These are phyloP conservation scores for Periconia macrospinosa DNA, from an alignment of 2,329 filamentous ascomycete species.

Conservation along the genomic window DNA sequence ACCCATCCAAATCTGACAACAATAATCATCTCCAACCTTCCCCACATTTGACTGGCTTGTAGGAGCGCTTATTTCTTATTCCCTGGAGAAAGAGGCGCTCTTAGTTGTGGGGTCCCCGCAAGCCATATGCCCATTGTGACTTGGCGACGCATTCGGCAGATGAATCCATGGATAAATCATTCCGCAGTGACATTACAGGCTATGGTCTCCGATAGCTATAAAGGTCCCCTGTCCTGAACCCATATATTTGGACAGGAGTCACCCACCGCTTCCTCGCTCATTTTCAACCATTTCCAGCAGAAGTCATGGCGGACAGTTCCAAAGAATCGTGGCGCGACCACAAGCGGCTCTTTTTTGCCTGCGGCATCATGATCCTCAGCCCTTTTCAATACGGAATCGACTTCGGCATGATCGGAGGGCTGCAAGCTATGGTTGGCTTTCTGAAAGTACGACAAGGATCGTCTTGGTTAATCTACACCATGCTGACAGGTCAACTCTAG, in stretches of 20 bases:
- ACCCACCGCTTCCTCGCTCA: not conserved
- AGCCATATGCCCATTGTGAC: constrained; percentile 15
- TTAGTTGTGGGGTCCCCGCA: constrained; percentile 32
- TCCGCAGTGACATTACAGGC: constrained; percentile 18
- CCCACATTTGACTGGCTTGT: constrained; percentile 2
- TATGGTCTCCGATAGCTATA: constrained; percentile 22
- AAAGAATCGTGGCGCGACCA: constrained; percentile 40
- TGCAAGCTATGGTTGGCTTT: constrained; percentile 56
- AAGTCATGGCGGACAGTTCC: constrained; percentile 22
- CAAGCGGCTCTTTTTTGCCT: constrained; percentile 52
- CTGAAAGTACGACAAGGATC: constrained; percentile 41
- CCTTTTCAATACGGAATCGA: constrained; percentile 59
- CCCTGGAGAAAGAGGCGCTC: not conserved
- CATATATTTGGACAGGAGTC: constrained; percentile 1
- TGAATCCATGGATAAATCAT: constrained; percentile 23
- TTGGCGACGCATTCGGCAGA: constrained; percentile 29
- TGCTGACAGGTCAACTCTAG: constrained; percentile 11
- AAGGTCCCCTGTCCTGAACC: constrained; percentile 14
- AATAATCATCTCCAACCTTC: constrained; percentile 3
- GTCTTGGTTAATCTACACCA: not conserved
- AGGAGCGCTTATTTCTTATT: not conserved
- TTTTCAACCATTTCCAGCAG: not conserved
- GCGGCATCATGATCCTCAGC: constrained; percentile 51
- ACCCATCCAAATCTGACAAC: not conserved
- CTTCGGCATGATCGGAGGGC: constrained; percentile 55